Evolutionary conservation across 139 green algal species (phyloP), one percentile per base, ranked within the genome.

Genomic region (Coelastrella sp.): DNA sequence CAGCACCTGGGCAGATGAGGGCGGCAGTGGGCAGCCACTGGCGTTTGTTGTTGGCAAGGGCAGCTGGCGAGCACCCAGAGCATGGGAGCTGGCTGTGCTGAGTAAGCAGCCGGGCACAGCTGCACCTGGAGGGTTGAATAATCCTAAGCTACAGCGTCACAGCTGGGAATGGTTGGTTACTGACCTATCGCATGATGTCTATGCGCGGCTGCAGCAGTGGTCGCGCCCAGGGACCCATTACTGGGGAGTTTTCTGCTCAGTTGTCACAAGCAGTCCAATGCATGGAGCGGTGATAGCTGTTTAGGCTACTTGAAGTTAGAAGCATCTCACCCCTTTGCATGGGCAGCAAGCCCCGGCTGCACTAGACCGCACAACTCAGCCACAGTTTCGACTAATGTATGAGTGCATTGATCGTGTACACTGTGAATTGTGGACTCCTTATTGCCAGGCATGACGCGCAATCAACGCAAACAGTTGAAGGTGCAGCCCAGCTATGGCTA

Each of bases 71-170:
- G 89, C 93, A 27, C 96, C 95, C 15, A 91, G 96, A 1, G 93
- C 92, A 35, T 96, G 96, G 95, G 96, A 98, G 93, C 91, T 98
- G 19, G 95, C 92, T 0, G 75, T 98, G 11, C 61, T 91, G 81
- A 93, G 95, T 97, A 82, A 19, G 93, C 6, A 22, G 24, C 4
- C 22, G 76, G 63, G 12, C 12, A 17, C 63, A 72, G 63, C 63
- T 22, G 63, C 63, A 72, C 3, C 63, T 72, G 63, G 12, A 56
- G 79, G 35, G 35, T 49, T 49, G 35, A n/a, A n/a, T 49, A 5
- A 49, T 49, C 3, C 35, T 49, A 17, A 66, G 27, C 49, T 66
- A 7, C 27, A 66, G 49, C 74, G 56, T 7, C 27, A 12, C 74
- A 22, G 74, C 74, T 58, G 74, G 74, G 24, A 80, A n/a, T 78